Evolutionary conservation across 2,329 filamentous ascomycete species (phyloP).

Genomic region (Hawksworthiomyces lignivorus): DNA sequence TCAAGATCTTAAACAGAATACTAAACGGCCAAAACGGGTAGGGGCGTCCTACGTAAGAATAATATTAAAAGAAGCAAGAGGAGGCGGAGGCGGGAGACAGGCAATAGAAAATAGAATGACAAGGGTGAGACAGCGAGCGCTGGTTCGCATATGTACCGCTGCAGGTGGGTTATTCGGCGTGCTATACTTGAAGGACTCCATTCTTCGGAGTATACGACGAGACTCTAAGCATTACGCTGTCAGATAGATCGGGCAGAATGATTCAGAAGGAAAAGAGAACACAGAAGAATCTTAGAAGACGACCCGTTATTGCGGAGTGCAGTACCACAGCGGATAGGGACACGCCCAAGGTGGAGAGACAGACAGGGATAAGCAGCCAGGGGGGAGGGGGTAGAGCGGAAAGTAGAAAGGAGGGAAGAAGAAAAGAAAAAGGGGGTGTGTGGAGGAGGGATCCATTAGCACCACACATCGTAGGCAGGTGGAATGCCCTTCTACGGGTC

Average conservation of each 20-base stretch:
- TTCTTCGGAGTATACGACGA: no score
- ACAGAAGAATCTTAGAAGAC: conserved; percentile 7
- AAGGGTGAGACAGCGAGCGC: no score
- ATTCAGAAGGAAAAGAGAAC: not conserved
- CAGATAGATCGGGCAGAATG: conserved; percentile 6
- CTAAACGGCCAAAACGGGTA: conserved; percentile 2
- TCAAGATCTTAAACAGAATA: conserved; percentile 3
- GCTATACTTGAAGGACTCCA: no score
- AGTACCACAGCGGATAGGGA: no score
- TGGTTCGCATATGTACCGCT: no score
- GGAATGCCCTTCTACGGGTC: not conserved
- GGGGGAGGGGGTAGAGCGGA: not conserved
- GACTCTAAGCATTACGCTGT: no score
- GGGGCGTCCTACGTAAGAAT: not conserved
- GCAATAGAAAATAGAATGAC: no score
- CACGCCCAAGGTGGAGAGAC: no score
- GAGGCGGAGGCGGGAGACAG: no score
- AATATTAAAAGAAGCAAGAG: no score
- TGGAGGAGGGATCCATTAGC: not conserved
- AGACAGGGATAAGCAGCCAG: not conserved
- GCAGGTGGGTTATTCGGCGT: no score
- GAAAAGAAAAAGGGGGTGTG: not conserved
- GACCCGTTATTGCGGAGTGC: conserved; percentile 6
- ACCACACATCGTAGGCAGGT: not conserved
- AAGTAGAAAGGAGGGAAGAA: no score